Percentiles rank a stretch among this genome's conserved stretches.
phyloP scores from a whole-genome alignment of 495 filamentous ascomycete genomes.

The Neurospora sp. region DNA sequence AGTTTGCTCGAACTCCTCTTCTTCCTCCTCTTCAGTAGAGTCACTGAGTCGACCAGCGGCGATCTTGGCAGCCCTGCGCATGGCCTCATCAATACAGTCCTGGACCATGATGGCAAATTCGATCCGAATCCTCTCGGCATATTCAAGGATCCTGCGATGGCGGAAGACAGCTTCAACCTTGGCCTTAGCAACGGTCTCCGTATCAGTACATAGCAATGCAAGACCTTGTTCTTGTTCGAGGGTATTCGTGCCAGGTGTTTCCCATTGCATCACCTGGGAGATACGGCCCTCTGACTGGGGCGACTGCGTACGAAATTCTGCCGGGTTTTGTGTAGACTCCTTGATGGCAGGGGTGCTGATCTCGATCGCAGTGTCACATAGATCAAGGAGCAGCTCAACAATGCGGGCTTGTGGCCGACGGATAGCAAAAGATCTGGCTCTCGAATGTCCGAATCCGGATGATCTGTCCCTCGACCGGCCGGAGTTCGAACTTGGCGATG shows the following conservation, averaged over 20 bases:
- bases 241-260: slow-evolving; percentile 80
- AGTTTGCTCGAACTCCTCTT: slow-evolving; percentile 22
- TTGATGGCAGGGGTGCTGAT: slow-evolving; percentile 90
- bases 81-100: slow-evolving; percentile 86
- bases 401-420: slow-evolving; percentile 82
- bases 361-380: slow-evolving; percentile 92
- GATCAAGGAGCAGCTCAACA: slow-evolving; percentile 85
- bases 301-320: slow-evolving; percentile 79
- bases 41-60: slow-evolving; percentile 78
- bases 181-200: slow-evolving; percentile 64
- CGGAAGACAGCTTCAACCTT: slow-evolving; percentile 91
- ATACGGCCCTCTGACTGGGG: slow-evolving; percentile 91
- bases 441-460: slow-evolving; percentile 56
- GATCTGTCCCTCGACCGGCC: slow-evolving; percentile 74
- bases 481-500: slow-evolving; percentile 49
- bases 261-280: slow-evolving; percentile 89
- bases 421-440: slow-evolving; percentile 74
- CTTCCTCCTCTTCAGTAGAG: slow-evolving; percentile 48
- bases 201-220: slow-evolving; percentile 77
- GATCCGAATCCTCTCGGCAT: slow-evolving; percentile 86
- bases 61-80: slow-evolving; percentile 82
- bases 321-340: slow-evolving; percentile 55
- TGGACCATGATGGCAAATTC: slow-evolving; percentile 87
- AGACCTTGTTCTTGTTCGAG: slow-evolving; percentile 93
- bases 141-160: slow-evolving; percentile 88